Conservation (phyloP, 2,329 filamentous ascomycete species). For the Curvularia sp. region DNA sequence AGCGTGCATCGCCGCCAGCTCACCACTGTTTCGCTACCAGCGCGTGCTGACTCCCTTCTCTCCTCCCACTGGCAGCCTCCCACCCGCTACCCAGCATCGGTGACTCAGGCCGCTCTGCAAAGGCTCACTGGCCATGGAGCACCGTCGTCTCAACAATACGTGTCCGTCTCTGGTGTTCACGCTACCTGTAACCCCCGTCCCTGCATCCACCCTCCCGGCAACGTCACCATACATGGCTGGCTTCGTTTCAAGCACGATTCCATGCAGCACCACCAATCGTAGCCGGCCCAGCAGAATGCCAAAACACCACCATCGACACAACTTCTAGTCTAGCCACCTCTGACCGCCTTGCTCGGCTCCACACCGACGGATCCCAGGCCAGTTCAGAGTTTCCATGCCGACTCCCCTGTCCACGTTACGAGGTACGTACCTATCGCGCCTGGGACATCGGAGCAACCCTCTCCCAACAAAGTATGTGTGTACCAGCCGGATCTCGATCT, state of each 20-base stretch:
- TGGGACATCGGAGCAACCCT: background rate
- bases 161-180: slow-evolving; percentile 1
- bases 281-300: background rate
- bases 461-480: background rate
- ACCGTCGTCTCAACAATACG: slow-evolving; percentile 19
- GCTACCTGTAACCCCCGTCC: slow-evolving; percentile 7
- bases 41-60: no score
- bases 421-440: background rate
- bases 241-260: slow-evolving; percentile 6
- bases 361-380: background rate
- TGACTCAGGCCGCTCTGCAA: slow-evolving; percentile 8
- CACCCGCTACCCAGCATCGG: background rate
- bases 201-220: slow-evolving; percentile 8
- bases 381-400: no score
- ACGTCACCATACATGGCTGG: slow-evolving; percentile 16
- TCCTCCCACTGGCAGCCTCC: background rate
- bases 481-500: background rate
- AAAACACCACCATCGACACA: background rate
- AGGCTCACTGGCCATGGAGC: slow-evolving; percentile 10
- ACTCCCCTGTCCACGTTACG: background rate
- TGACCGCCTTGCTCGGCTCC: background rate
- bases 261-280: slow-evolving; percentile 2
- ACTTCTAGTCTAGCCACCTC: background rate
- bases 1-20: background rate
- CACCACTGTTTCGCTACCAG: background rate